Percentiles rank a stretch among this genome's conserved stretches.
These are phyloP conservation scores for Fusarium chuoi DNA, from an alignment of 2,329 filamentous ascomycete genomes.

Conservation along the genomic window DNA sequence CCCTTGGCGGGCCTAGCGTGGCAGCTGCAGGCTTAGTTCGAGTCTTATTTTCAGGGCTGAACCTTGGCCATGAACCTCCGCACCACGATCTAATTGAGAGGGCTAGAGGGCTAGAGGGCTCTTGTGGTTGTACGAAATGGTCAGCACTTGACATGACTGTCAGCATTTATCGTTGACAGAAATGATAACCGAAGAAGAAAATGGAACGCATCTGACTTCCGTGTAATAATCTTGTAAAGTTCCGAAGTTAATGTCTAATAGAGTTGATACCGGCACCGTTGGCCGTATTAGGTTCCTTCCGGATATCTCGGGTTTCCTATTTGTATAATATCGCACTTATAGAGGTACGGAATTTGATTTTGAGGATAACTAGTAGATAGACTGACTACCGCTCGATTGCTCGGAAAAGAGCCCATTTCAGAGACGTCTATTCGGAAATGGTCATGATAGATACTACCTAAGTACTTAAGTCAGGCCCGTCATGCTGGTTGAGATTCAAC, in stretches of 20 bases:
- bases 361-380: not conserved
- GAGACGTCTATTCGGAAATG: not conserved
- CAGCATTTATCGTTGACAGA: not conserved
- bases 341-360: not conserved
- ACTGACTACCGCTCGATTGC: not conserved
- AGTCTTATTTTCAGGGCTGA: not conserved
- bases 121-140: not conserved
- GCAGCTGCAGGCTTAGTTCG: not conserved
- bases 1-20: not conserved
- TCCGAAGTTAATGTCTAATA: conserved; percentile 6
- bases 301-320: conserved; percentile 4
- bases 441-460: not conserved
- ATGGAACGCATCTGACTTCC: not conserved
- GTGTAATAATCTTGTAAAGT: not conserved
- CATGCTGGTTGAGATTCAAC: not conserved
- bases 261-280: not conserved
- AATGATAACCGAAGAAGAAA: not conserved
- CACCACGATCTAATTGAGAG: not conserved
- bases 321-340: not conserved
- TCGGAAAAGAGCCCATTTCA: conserved; percentile 15
- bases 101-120: not conserved
- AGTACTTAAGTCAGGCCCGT: not conserved
- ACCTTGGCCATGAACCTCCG: not conserved
- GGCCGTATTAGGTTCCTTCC: conserved; percentile 12
- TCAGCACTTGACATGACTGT: not conserved